Conservation (phyloP, 2,329 filamentous ascomycete genomes). For the Fusarium haematococcum region DNA sequence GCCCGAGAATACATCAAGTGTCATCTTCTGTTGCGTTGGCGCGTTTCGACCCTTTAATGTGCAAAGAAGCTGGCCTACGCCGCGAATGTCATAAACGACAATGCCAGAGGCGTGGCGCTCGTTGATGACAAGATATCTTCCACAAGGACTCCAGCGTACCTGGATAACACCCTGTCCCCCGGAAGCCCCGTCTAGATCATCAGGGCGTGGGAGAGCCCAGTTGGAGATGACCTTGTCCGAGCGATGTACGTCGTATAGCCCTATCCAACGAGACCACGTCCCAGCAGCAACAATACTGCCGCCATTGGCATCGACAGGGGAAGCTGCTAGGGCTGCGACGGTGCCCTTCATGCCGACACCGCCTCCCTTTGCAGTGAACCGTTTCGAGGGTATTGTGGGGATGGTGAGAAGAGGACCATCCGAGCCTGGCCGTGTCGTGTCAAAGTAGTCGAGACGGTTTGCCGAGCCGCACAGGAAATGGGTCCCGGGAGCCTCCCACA, state of each 20-base stretch:
- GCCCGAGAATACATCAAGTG: constrained; percentile 65
- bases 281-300: constrained; percentile 67
- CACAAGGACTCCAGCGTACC: constrained; percentile 71
- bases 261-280: constrained; percentile 73
- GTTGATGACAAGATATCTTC: constrained; percentile 71
- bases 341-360: constrained; percentile 74
- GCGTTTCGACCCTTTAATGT: constrained; percentile 63
- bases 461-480: constrained; percentile 72
- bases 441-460: constrained; percentile 71
- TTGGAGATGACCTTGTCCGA: constrained; percentile 66
- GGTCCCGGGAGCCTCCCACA: constrained; percentile 67
- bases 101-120: constrained; percentile 68
- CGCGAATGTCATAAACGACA: constrained; percentile 73
- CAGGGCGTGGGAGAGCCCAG: constrained; percentile 71
- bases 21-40: constrained; percentile 66
- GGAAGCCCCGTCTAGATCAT: constrained; percentile 68
- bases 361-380: constrained; percentile 69
- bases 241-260: constrained; percentile 70
- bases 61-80: constrained; percentile 67
- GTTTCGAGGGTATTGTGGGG: constrained; percentile 71
- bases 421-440: constrained; percentile 63
- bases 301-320: constrained; percentile 50
- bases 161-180: constrained; percentile 73
- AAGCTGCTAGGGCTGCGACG: constrained; percentile 66
- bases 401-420: constrained; percentile 65